Conservation (phyloP, 305 asterid genomes). For the Lippia alba region DNA sequence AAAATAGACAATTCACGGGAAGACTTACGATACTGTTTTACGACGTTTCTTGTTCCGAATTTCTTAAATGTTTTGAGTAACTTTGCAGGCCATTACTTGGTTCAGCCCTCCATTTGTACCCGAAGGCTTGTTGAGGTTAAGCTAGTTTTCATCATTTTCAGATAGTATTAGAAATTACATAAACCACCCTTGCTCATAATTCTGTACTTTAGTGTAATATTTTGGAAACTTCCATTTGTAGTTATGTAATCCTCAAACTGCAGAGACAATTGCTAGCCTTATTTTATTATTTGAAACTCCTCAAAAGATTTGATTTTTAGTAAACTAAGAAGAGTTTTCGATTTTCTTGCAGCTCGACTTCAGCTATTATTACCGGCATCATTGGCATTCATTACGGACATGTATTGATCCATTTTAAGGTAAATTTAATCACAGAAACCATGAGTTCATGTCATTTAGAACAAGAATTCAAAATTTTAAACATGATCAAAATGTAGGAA, state of each 20-base stretch:
- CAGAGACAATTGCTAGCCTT: too few relatives aligned
- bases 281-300: background rate
- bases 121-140: conserved; percentile 77
- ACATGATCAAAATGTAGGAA: conserved; percentile 42
- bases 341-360: conserved; percentile 58
- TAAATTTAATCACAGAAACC: conserved; percentile 3
- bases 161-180: too few relatives aligned
- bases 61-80: background rate
- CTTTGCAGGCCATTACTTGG: conserved; percentile 86
- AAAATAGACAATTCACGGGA: background rate
- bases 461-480: background rate
- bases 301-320: conserved; percentile 17
- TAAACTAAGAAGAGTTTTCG: conserved; percentile 3
- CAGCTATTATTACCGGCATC: conserved; percentile 78
- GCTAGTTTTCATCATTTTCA: background rate
- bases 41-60: background rate
- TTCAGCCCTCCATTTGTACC: conserved; percentile 84
- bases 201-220: too few relatives aligned
- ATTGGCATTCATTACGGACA: conserved; percentile 91
- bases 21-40: too few relatives aligned
- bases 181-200: too few relatives aligned
- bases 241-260: too few relatives aligned
- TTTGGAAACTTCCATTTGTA: too few relatives aligned
- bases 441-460: background rate
- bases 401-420: conserved; percentile 80